A percentile compares a stretch with the other conserved stretches of the same genome.
phyloP scores from a whole-genome alignment of 805 yeast genomes.

The Schizosaccharomyces octosporus region DNA sequence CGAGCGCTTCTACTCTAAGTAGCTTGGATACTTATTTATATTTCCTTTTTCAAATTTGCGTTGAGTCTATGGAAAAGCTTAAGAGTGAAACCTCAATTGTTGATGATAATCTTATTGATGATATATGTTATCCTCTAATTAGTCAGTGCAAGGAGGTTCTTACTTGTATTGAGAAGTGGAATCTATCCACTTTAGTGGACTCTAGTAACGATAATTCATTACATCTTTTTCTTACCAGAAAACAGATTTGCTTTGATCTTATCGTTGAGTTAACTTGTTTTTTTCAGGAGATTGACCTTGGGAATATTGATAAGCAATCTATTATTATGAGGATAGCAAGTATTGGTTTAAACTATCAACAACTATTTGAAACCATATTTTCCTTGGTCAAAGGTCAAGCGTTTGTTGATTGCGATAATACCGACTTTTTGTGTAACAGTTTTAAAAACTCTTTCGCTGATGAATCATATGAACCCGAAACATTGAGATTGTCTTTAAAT shows the following conservation, averaged over 20 bases:
- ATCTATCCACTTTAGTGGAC: too few species aligned
- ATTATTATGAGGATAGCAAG: neutral
- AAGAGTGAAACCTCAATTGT: neutral
- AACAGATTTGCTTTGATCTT: neutral
- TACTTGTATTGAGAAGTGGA: slow-evolving; percentile 11
- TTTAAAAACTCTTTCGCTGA: too few species aligned
- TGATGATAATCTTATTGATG: neutral
- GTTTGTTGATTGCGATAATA: too few species aligned
- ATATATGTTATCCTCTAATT: slow-evolving; percentile 28
- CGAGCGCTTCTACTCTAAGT: too few species aligned
- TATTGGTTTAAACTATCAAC: neutral
- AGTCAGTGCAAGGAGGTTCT: slow-evolving; percentile 25
- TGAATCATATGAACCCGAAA: too few species aligned
- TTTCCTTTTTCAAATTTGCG: too few species aligned
- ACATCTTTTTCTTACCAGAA: neutral
- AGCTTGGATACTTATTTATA: too few species aligned
- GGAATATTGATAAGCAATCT: neutral
- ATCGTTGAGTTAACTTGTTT: neutral
- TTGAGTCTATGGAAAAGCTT: too few species aligned
- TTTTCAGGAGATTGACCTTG: neutral
- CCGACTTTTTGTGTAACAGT: too few species aligned
- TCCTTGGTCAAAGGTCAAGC: neutral
- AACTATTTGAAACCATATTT: neutral
- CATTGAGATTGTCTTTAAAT: neutral
- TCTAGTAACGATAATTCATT: neutral